Conservation (phyloP, 2,329 filamentous ascomycete genomes). For the Trichoderma koningiopsis region DNA sequence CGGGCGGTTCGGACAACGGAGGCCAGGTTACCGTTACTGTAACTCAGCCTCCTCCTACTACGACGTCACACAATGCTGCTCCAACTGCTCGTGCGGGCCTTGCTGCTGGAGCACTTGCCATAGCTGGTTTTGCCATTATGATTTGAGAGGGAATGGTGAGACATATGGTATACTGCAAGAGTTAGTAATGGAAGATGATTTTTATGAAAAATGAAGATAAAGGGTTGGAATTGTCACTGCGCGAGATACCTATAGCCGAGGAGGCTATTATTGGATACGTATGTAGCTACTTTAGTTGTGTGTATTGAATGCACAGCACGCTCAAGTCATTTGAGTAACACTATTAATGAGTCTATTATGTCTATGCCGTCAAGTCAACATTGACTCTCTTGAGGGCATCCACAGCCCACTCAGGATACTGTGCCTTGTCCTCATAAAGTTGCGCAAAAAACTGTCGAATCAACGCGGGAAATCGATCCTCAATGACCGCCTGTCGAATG, state of each 20-base stretch:
- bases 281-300: neutral
- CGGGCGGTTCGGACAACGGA: neutral
- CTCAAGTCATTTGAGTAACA: neutral
- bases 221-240: neutral
- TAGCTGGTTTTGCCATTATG: neutral
- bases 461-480: conserved; percentile 78
- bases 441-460: conserved; percentile 75
- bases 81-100: neutral
- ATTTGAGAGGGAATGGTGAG: neutral
- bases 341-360: conserved; percentile 11
- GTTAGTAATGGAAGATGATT: neutral
- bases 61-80: conserved; percentile 9
- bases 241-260: neutral
- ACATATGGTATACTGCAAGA: neutral
- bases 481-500: conserved; percentile 75
- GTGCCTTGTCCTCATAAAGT: conserved; percentile 64
- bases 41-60: neutral
- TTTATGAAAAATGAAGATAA: neutral
- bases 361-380: conserved; percentile 57
- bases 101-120: neutral
- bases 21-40: neutral
- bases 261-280: neutral
- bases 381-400: conserved; percentile 77
- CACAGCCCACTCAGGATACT: conserved; percentile 83
- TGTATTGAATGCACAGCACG: neutral